Evolutionary conservation across 2,329 filamentous ascomycete genomes (phyloP), one percentile per base, ranked within the genome.

Genomic region (Penicillium capsulatum): DNA sequence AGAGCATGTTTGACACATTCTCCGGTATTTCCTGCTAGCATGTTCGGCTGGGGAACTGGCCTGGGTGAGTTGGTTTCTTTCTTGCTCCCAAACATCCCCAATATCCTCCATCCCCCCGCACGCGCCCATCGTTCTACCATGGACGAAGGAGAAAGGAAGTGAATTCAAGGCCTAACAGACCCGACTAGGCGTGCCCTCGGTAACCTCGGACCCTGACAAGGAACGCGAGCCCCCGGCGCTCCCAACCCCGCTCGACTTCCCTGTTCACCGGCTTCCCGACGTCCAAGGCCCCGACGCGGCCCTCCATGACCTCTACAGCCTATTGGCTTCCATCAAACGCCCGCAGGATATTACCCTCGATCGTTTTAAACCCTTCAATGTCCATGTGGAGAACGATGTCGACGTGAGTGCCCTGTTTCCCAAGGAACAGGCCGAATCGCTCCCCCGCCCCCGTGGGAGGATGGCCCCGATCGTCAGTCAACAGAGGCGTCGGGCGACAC

Each of bases 211-310:
- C 17, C 55, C 59, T 15, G 60, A 67, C 30, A 65, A 63, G 47
- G 68, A 70, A 52, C 69, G 75, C 44, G 53, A 60, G 30, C 72
- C 75, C 27, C 76, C 76, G 31, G 57, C 71, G 22, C 59, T 58
- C 42, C 69, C 75, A 22, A 73, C 69, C 17, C 68, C 69, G 14
- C 63, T 77, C 32, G 73, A 73, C 37, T 78, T 79, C 49, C 76
- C 76, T 20, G 54, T 56, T 37, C 70, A 73, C 45, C 50, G 58
- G 17, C 66, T 70, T 22, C 63, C 66, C 46, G 57, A 51, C 49
- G 57, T 53, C 7, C 38, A 63, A 43, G 67, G 67, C 54, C 57
- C 57, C 8, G 51, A 61, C 30, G 54, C 57, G 7, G 59, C 62
- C 45, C 50, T 70, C 54, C 48, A 55, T 30, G 52, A 56, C n/a